phyloP scores from a whole-genome alignment of 208 protist genomes.

The Leishmania tarentolae region DNA sequence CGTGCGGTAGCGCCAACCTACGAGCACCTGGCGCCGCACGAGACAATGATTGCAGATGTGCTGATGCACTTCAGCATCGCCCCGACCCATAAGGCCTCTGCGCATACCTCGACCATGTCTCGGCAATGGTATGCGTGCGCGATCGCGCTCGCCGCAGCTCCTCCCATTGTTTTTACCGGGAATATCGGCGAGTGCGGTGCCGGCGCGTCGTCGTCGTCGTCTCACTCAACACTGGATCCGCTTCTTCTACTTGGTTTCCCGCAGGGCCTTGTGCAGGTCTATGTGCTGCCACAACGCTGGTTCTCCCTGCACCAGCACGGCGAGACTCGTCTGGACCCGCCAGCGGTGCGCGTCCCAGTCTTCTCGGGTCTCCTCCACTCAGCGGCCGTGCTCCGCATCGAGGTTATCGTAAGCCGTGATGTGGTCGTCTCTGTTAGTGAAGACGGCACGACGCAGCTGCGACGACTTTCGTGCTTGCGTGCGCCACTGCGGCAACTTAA shows the following conservation, averaged over 20 bases:
- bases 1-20: conserved; percentile 80
- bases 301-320: conserved; percentile 55
- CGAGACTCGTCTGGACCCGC: conserved; percentile 58
- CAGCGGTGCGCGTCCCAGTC: conserved; percentile 48
- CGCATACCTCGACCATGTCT: not conserved
- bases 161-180: not conserved
- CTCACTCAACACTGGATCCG: conserved; percentile 14
- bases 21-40: conserved; percentile 69
- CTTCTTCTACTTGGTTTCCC: conserved; percentile 81
- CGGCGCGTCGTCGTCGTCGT: conserved; percentile 6
- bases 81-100: not conserved
- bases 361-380: conserved; percentile 49
- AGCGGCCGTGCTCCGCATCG: conserved; percentile 55
- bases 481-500: conserved; percentile 67
- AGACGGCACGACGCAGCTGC: conserved; percentile 70
- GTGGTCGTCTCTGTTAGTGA: conserved; percentile 72
- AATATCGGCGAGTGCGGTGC: not conserved
- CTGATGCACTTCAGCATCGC: conserved; percentile 61
- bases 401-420: conserved; percentile 49
- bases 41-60: conserved; percentile 51
- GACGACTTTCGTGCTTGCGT: conserved; percentile 57
- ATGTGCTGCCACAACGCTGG: conserved; percentile 59
- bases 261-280: conserved; percentile 73
- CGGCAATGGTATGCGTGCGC: conserved; percentile 69
- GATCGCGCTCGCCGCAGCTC: conserved; percentile 49